phyloP scores from a whole-genome alignment of 306 rosid genomes.

The Echinosophora koreensis region DNA sequence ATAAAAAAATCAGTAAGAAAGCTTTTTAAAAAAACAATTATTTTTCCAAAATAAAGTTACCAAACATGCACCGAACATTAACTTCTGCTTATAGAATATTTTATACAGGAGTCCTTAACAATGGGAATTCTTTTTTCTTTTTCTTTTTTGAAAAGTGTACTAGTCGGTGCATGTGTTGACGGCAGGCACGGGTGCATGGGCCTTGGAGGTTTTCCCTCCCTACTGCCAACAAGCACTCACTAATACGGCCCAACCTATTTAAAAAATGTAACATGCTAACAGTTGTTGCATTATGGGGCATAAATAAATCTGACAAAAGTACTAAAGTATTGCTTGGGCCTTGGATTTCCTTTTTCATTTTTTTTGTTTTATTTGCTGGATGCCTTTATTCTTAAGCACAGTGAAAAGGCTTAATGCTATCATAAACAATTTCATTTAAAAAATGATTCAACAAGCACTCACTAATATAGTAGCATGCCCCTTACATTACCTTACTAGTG shows the following conservation, averaged over 20 bases:
- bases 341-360: not conserved
- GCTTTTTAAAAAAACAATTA: no score
- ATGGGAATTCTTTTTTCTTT: not conserved
- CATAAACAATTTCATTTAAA: not conserved
- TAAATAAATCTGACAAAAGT: constrained; percentile 30
- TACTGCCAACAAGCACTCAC: constrained; percentile 27
- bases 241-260: constrained; percentile 1
- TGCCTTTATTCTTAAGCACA: not conserved
- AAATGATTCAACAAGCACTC: constrained; percentile 13
- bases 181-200: constrained; percentile 39
- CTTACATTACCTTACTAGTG: not conserved
- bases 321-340: constrained; percentile 9
- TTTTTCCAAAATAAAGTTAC: no score
- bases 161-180: constrained; percentile 28
- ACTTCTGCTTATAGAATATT: constrained; percentile 20
- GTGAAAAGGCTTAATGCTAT: not conserved
- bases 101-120: not conserved
- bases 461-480: not conserved
- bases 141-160: not conserved
- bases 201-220: constrained; percentile 32
- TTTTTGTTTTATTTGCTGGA: not conserved
- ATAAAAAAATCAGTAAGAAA: no score
- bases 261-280: not conserved
- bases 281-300: constrained; percentile 28
- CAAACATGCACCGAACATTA: not conserved